phyloP scores from a whole-genome alignment of 257 asterid genomes.

The Echium plantagineum region DNA sequence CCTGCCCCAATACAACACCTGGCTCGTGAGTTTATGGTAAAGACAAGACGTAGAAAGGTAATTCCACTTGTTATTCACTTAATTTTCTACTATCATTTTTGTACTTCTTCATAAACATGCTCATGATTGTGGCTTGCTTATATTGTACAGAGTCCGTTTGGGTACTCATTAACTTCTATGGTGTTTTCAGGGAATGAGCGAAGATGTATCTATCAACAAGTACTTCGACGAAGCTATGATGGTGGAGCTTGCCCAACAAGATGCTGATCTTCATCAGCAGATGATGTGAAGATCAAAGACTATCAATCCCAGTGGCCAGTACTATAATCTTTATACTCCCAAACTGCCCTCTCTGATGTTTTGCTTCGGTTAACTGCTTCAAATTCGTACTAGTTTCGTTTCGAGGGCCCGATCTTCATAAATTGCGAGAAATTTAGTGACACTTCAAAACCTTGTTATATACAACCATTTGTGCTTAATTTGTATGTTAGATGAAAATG shows the following conservation, averaged over 20 bases:
- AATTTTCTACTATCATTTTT: neutral
- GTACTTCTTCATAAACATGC: neutral
- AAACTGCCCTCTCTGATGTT: neutral
- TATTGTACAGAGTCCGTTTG: neutral
- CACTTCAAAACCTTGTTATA: too few relatives aligned
- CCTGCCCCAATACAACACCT: conserved; percentile 96
- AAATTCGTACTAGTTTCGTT: neutral
- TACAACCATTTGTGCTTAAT: too few relatives aligned
- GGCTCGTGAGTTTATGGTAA: conserved; percentile 97
- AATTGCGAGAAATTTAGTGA: too few relatives aligned
- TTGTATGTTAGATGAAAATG: too few relatives aligned
- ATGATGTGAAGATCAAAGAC: conserved; percentile 28
- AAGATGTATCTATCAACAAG: conserved; percentile 83
- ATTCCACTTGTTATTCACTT: neutral
- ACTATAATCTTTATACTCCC: neutral
- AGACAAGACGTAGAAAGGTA: conserved; percentile 98
- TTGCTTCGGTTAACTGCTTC: neutral
- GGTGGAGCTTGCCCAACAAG: conserved; percentile 89
- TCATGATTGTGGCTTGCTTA: neutral
- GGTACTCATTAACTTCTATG: neutral
- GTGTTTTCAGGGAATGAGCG: conserved; percentile 80
- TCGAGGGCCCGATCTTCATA: neutral
- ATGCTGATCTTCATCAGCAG: conserved; percentile 81
- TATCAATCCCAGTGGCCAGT: neutral
- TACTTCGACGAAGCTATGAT: conserved; percentile 96